Base-by-base conservation (phyloP, 1,284 basidiomycete genomes). In the Stereum hirsutum region DNA sequence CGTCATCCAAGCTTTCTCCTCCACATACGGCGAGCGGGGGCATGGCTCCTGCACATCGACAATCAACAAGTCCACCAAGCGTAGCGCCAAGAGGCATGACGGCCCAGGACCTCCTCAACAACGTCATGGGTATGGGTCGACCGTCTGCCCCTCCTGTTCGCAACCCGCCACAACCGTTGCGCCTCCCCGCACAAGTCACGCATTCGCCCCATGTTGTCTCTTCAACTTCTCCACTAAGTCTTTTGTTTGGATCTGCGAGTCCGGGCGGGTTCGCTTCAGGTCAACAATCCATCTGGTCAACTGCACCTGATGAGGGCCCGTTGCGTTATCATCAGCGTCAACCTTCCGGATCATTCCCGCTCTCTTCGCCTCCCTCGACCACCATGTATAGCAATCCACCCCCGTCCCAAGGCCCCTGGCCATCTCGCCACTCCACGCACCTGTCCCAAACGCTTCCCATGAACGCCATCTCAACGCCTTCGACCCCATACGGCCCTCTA, bases 71-170 rank as follows among this genome's bases (percentile, higher is more conserved):
- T n/a, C n/a, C n/a, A n/a, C n/a, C 1, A 42, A 37, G 31, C 6
- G 26, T 47, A 7, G 49, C 53, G 0, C 49, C 61, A 6, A 55
- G 57, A n/a, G n/a, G n/a, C 2, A 78, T 68, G 2, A 83, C 80
- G 5, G 81, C 80, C 1, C 68, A 76, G 52, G 80, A 84, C 51
- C 64, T 84, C 1, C 54, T 84, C 32, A 72, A 76, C 43, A 71
- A 69, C 51, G 71, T 81, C 10, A 64, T 78, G 57, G 64, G 64
- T 28, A 42, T 61, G 14, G 32, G 45, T 21, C 42, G 39, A 25
- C 17, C 43, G n/a, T 6, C 32, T n/a, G 33, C 11, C 8, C 33
- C 15, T 35, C 17, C 33, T n/a, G 8, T 31, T 26, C 7, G 35
- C 11, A 42, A 37, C 25, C 31, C 40, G 37, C 41, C 21, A 6